A percentile compares a stretch with the other conserved stretches of the same genome.
These are phyloP conservation scores for Leccinum broughii DNA, from an alignment of 768 basidiomycete species.

Conservation along the genomic window DNA sequence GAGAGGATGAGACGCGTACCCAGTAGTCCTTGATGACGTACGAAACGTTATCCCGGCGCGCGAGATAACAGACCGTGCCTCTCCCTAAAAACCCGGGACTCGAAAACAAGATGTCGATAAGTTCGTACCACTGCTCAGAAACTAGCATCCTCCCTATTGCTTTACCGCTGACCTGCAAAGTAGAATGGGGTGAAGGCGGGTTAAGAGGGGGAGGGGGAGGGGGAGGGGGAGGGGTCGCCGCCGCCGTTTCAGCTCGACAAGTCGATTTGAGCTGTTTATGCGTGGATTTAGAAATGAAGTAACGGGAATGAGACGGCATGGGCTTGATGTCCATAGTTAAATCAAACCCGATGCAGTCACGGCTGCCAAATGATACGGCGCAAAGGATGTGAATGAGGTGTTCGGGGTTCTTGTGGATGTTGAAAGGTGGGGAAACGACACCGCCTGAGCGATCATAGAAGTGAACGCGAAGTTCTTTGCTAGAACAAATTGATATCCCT, in stretches of 20 bases:
- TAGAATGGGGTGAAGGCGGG: neutral
- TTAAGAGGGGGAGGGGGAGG: neutral
- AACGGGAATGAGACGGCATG: neutral
- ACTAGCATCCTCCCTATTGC: neutral
- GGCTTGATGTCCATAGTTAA: neutral
- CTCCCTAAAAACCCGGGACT: neutral
- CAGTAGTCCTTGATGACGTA: neutral
- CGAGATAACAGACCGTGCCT: neutral
- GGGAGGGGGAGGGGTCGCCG: too few species aligned
- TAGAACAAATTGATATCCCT: neutral
- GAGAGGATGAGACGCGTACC: neutral
- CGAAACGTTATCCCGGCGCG: neutral
- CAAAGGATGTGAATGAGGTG: neutral
- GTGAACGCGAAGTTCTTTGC: neutral
- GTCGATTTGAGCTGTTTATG: neutral
- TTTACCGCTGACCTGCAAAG: too few species aligned
- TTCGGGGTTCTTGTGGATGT: neutral
- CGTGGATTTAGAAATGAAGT: neutral
- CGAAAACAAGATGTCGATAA: neutral
- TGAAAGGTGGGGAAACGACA: neutral
- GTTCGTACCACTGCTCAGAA: neutral
- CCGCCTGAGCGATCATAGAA: neutral
- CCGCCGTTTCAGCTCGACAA: too few species aligned
- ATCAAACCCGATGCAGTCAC: neutral
- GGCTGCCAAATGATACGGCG: neutral